Percentiles rank a stretch among this genome's conserved stretches.
Evolutionary conservation across 2,329 filamentous ascomycete species (phyloP).

Genomic region (Fusarium nodosum): DNA sequence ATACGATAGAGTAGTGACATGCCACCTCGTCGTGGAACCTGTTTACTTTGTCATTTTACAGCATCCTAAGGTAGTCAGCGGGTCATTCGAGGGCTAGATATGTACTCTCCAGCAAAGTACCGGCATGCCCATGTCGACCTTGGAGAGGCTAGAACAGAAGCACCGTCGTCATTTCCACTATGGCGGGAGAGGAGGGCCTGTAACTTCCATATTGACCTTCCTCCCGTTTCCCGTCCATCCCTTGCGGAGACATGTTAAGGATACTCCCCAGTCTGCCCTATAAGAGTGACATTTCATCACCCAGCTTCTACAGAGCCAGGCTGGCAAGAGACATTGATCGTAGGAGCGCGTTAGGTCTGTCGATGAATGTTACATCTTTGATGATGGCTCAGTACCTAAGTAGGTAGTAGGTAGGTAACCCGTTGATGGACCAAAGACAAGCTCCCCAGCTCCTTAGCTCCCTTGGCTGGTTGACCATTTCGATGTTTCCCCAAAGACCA

Average conservation of each 20-base stretch:
- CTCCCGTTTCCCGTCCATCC: slow-evolving; percentile 26
- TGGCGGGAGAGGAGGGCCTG: slow-evolving; percentile 6
- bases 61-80: slow-evolving; percentile 24
- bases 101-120: slow-evolving; percentile 28
- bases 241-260: slow-evolving; percentile 8
- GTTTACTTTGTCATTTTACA: slow-evolving; percentile 36
- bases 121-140: slow-evolving; percentile 9
- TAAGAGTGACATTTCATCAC: slow-evolving; percentile 10
- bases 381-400: slow-evolving; percentile 21
- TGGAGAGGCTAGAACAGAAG: slow-evolving; percentile 19
- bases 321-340: slow-evolving; percentile 8
- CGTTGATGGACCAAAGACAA: slow-evolving; percentile 11
- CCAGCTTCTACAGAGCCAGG: slow-evolving; percentile 6
- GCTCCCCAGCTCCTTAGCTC: neutral
- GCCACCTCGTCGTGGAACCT: slow-evolving; percentile 39
- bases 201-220: slow-evolving; percentile 3
- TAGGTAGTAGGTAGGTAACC: neutral
- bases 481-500: slow-evolving; percentile 30
- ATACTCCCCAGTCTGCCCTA: slow-evolving; percentile 12
- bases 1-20: slow-evolving; percentile 43
- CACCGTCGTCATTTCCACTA: slow-evolving; percentile 38
- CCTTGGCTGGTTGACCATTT: slow-evolving; percentile 31
- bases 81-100: slow-evolving; percentile 22
- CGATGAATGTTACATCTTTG: slow-evolving; percentile 18
- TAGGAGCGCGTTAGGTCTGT: slow-evolving; percentile 8